These are phyloP conservation scores for Raffaelea ambrosiae DNA, from an alignment of 2,329 filamentous ascomycete species.

Conservation along the genomic window DNA sequence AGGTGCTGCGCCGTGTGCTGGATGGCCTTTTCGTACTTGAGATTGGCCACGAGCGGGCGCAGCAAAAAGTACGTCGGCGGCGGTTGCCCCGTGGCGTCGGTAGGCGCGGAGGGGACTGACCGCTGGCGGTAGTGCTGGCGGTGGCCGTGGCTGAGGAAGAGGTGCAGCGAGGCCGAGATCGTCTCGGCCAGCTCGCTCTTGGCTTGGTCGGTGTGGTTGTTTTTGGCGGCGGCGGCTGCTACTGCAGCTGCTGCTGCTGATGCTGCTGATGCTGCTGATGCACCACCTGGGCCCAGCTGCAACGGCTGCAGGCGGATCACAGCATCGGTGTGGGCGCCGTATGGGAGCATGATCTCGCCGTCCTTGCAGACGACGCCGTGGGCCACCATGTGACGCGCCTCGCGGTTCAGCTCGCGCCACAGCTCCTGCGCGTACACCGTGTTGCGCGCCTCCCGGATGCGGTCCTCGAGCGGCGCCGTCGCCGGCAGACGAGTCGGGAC, in stretches of 20 bases:
- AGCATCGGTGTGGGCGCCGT: constrained; percentile 47
- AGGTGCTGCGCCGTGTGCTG: constrained; percentile 29
- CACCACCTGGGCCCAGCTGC: constrained; percentile 35
- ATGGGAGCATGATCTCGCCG: constrained; percentile 45
- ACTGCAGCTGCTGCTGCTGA: not conserved
- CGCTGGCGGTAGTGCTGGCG: constrained; percentile 52
- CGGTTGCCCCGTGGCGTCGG: constrained; percentile 24
- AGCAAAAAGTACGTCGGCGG: constrained; percentile 40
- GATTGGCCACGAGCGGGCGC: constrained; percentile 41
- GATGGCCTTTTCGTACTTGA: constrained; percentile 34
- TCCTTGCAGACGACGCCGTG: constrained; percentile 60
- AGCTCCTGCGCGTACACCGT: constrained; percentile 78
- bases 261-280: not conserved
- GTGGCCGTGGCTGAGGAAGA: constrained; percentile 74
- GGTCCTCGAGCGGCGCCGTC: constrained; percentile 53
- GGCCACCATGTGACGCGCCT: constrained; percentile 64
- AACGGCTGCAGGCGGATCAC: constrained; percentile 60
- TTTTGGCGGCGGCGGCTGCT: not conserved
- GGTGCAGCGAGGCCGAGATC: constrained; percentile 58
- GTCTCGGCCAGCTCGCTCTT: constrained; percentile 55
- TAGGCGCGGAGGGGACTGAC: constrained; percentile 43
- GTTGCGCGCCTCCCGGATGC: constrained; percentile 67
- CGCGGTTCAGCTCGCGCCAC: constrained; percentile 80
- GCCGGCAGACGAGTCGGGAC: constrained; percentile 44
- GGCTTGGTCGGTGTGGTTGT: constrained; percentile 22